A percentile compares a stretch with the other conserved stretches of the same genome.
Conservation (phyloP, 2,329 filamentous ascomycete species). For the Fusarium sp. region DNA sequence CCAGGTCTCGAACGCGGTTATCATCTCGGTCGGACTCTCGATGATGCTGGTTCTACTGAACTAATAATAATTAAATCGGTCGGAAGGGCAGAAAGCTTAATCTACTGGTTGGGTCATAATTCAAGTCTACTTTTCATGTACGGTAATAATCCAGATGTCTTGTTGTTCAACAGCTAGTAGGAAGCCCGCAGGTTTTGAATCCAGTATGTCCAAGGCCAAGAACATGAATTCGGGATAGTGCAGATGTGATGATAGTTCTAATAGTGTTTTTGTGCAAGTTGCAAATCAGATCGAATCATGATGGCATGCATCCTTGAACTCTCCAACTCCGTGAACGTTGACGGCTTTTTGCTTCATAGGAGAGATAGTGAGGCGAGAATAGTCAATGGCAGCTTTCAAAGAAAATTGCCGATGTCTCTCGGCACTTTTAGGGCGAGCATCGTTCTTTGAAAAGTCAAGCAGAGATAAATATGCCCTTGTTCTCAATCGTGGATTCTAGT, state of each 20-base stretch:
- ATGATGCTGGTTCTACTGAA: conserved; percentile 12
- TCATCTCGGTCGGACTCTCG: conserved; percentile 2
- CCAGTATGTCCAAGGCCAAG: not conserved
- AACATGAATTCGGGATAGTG: not conserved
- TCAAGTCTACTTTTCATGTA: not conserved
- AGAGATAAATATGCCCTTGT: not conserved
- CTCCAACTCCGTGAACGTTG: not conserved
- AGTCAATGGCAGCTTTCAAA: not conserved
- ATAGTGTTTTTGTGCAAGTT: not conserved
- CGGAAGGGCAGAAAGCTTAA: not conserved
- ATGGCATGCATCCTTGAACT: not conserved
- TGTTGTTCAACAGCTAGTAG: not conserved
- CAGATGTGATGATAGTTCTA: not conserved
- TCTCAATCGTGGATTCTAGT: not conserved
- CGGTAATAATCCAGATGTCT: not conserved
- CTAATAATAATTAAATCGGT: not conserved
- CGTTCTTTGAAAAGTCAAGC: not conserved
- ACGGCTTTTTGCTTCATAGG: not conserved
- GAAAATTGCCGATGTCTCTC: not conserved
- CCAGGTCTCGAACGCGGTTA: not conserved
- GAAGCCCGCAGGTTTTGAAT: not conserved
- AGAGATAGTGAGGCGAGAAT: not conserved
- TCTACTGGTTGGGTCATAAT: not conserved
- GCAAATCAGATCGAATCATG: not conserved
- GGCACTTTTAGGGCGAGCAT: not conserved